Conservation (phyloP, 169 alveolate species). For the Babesia microti region DNA sequence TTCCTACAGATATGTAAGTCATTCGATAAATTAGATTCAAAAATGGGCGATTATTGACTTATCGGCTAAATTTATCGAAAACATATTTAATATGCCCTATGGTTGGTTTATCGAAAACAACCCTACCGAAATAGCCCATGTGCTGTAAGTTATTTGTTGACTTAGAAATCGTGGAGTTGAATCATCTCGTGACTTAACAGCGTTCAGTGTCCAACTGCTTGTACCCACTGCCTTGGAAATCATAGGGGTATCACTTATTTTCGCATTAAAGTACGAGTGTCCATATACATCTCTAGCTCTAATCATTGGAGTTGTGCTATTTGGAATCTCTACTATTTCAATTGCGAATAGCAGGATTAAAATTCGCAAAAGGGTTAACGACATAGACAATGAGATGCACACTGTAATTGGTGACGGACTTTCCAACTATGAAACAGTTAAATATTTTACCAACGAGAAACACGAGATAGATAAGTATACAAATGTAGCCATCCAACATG, state of each 20-base stretch:
- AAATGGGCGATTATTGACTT: constrained; percentile 9
- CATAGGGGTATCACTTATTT: constrained; percentile 7
- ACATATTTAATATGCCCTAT: constrained; percentile 23
- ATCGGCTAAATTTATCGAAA: constrained; percentile 10
- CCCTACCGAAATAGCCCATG: too few relatives aligned
- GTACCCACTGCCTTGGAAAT: constrained; percentile 40
- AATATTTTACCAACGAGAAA: constrained; percentile 54
- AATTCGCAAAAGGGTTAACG: constrained; percentile 43
- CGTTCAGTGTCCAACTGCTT: constrained; percentile 24
- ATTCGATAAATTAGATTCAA: constrained; percentile 14
- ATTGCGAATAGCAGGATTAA: constrained; percentile 52
- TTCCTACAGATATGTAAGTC: constrained; percentile 30
- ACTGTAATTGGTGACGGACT: constrained; percentile 52
- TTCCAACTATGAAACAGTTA: constrained; percentile 60
- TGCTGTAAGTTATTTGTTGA: background rate
- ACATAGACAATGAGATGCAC: constrained; percentile 61
- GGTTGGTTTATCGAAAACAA: constrained; percentile 34
- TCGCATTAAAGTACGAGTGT: constrained; percentile 16
- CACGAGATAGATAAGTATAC: constrained; percentile 46
- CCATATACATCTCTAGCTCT: constrained; percentile 14
- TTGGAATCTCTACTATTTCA: constrained; percentile 27
- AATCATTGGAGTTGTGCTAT: constrained; percentile 16
- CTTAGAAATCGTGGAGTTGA: constrained; percentile 30
- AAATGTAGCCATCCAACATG: constrained; percentile 41
- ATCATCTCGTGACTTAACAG: constrained; percentile 34